Conservation (phyloP, 805 yeast genomes). For the Saturnispora saitoi region DNA sequence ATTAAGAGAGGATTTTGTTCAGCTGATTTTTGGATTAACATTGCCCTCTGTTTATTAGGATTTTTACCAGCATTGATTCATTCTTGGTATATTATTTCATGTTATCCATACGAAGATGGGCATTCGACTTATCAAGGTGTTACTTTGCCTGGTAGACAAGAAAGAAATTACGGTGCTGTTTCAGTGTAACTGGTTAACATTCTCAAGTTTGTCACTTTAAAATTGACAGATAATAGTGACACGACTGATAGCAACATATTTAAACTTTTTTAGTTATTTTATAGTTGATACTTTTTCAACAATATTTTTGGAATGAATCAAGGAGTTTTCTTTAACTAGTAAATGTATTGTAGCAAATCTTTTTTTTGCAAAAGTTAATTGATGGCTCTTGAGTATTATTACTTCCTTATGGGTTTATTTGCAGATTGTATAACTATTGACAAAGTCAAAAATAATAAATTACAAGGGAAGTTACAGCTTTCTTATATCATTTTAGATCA, state of each 20-base stretch:
- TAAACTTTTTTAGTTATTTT: too few species aligned
- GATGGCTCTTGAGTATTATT: too few species aligned
- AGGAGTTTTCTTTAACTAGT: too few species aligned
- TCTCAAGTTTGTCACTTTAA: too few species aligned
- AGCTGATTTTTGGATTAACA: constrained; percentile 53
- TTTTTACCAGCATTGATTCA: constrained; percentile 73
- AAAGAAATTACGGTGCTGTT: constrained; percentile 28
- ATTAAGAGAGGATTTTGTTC: constrained; percentile 56
- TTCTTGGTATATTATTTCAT: constrained; percentile 67
- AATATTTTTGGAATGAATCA: too few species aligned
- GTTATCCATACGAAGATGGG: constrained; percentile 44
- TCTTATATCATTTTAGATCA: not conserved
- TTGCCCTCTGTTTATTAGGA: constrained; percentile 62
- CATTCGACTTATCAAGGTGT: constrained; percentile 24
- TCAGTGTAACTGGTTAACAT: not conserved
- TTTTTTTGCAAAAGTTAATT: too few species aligned
- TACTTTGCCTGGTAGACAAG: constrained; percentile 31
- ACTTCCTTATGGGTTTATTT: not conserved
- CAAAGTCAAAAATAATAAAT: not conserved
- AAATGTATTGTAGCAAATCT: too few species aligned
- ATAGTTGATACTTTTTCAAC: too few species aligned
- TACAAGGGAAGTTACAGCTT: not conserved
- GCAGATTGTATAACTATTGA: not conserved
- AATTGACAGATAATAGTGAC: too few species aligned
- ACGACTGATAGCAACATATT: too few species aligned